Evolutionary conservation across 1,284 basidiomycete species (phyloP).

Genomic region (Anthracocystis panici-leucophaei): DNA sequence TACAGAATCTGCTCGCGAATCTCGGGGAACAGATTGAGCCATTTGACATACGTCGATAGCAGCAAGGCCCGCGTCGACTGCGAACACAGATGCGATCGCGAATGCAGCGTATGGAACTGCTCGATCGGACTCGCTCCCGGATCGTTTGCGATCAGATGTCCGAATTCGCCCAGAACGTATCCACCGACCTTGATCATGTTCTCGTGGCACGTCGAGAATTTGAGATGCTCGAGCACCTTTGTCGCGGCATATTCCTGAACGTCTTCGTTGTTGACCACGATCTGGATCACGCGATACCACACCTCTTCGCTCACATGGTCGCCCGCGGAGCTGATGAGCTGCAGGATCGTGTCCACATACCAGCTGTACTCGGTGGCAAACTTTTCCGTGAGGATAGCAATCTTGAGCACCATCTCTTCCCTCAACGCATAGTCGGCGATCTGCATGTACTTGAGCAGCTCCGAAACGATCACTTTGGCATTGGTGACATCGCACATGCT

Average conservation of each 20-base stretch:
- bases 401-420: constrained; percentile 98
- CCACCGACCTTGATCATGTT: constrained; percentile 97
- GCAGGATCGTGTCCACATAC: constrained; percentile 74
- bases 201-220: constrained; percentile 90
- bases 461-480: constrained; percentile 92
- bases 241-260: constrained; percentile 88
- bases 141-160: constrained; percentile 96
- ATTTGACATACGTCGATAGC: constrained; percentile 97
- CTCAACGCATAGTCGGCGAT: constrained; percentile 94
- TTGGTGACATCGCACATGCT: constrained; percentile 99
- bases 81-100: constrained; percentile 93
- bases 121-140: constrained; percentile 90
- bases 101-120: constrained; percentile 93
- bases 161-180: constrained; percentile 93
- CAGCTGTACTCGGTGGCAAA: constrained; percentile 82
- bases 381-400: constrained; percentile 96
- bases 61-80: constrained; percentile 91
- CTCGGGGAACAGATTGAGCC: constrained; percentile 99
- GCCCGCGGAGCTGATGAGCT: constrained; percentile 93
- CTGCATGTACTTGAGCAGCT: constrained; percentile 89
- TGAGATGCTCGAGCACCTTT: constrained; percentile 91
- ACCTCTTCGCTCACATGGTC: constrained; percentile 99
- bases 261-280: constrained; percentile 98
- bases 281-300: constrained; percentile 98
- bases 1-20: constrained; percentile 93